phyloP scores from a whole-genome alignment of 2,329 filamentous ascomycete species.

The Lecanicillium sp. region DNA sequence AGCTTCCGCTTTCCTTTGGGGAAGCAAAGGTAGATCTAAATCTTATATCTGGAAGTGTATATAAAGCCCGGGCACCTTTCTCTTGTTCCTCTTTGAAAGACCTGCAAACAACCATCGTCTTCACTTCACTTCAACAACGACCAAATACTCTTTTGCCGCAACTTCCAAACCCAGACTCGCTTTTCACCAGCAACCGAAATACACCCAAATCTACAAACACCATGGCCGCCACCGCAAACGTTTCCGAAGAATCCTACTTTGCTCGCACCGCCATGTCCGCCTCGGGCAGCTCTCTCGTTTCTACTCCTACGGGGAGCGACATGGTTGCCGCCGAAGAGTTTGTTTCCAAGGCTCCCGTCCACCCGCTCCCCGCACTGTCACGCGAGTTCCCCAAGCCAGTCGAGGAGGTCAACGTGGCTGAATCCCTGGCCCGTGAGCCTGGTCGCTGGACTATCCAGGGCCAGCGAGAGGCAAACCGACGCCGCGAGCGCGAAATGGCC shows the following conservation, averaged over 20 bases:
- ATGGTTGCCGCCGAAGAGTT: background rate
- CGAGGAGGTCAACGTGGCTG: conserved; percentile 29
- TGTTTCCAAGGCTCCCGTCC: conserved; percentile 10
- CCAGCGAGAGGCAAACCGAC: conserved; percentile 21
- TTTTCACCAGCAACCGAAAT: too few species aligned
- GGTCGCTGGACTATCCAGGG: conserved; percentile 32
- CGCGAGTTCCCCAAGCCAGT: conserved; percentile 32
- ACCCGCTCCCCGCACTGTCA: conserved; percentile 25
- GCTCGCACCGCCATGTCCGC: conserved; percentile 14
- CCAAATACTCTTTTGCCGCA: too few species aligned
- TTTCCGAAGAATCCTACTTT: conserved; percentile 6
- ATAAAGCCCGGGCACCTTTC: too few species aligned
- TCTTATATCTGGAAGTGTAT: too few species aligned
- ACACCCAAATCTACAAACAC: too few species aligned
- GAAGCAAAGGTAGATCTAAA: too few species aligned
- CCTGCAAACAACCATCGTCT: too few species aligned
- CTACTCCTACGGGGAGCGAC: conserved; percentile 14
- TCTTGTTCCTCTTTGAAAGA: too few species aligned
- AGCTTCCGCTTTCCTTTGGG: too few species aligned
- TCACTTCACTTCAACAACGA: too few species aligned
- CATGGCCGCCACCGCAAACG: too few species aligned
- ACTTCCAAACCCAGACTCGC: too few species aligned
- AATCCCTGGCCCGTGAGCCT: conserved; percentile 34
- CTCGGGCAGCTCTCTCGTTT: conserved; percentile 14
- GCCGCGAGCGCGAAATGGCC: conserved; percentile 16